phyloP scores from a whole-genome alignment of 192 early-diverging fungal genomes.

The Entophlyctis helioformis region DNA sequence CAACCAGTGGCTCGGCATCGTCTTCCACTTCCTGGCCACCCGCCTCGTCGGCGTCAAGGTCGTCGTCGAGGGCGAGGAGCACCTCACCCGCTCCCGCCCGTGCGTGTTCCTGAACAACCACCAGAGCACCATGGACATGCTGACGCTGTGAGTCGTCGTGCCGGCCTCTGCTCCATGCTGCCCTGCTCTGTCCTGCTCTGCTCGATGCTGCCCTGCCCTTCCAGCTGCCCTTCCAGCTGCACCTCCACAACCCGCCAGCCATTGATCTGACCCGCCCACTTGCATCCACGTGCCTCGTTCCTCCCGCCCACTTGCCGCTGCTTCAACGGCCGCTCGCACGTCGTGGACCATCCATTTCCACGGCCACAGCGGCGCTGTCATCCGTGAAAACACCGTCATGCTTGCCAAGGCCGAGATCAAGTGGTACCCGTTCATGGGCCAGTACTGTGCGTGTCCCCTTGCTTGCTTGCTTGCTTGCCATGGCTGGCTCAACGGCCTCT shows the following conservation, averaged over 20 bases:
- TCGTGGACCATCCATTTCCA: no score
- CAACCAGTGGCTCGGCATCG: constrained; percentile 50
- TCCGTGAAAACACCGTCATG: constrained; percentile 5
- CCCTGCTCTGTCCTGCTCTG: not conserved
- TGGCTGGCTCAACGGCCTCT: no score
- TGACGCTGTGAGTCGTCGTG: constrained; percentile 12
- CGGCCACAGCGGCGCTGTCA: not conserved
- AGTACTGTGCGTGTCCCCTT: constrained; percentile 1
- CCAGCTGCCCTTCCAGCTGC: no score
- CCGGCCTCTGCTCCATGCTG: not conserved
- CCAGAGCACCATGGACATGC: constrained; percentile 66
- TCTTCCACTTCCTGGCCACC: constrained; percentile 36
- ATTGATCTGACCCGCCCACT: not conserved
- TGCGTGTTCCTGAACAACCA: constrained; percentile 49
- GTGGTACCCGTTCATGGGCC: constrained; percentile 13
- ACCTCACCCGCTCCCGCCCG: constrained; percentile 6
- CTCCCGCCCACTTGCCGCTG: no score
- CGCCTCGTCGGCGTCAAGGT: constrained; percentile 36
- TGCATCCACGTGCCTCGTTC: no score
- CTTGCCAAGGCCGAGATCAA: constrained; percentile 1
- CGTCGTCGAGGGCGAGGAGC: constrained; percentile 11
- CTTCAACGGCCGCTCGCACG: no score
- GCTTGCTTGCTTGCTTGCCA: no score
- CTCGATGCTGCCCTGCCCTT: no score
- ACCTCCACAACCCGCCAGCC: no score